These are phyloP conservation scores for Eucalyptus leucophloia DNA, from an alignment of 345 rosid genomes.

Conservation along the genomic window DNA sequence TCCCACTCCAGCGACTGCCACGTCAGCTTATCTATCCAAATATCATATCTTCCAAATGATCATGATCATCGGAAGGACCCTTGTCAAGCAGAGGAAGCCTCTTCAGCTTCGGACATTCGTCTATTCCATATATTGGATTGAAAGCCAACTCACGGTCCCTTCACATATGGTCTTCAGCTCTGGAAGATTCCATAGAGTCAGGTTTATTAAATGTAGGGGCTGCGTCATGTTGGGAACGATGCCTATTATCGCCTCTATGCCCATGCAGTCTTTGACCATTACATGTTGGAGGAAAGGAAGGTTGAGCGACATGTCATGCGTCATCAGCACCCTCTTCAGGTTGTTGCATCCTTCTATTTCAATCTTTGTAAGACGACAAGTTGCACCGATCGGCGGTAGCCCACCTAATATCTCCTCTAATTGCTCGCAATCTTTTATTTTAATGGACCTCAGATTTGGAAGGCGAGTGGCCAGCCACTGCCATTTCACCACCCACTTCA, in stretches of 20 bases:
- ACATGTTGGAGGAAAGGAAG: background rate
- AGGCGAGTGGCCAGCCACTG: background rate
- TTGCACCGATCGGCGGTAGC: rapidly evolving
- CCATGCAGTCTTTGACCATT: rapidly evolving
- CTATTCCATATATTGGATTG: rapidly evolving
- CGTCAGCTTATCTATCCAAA: background rate
- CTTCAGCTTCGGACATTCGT: rapidly evolving
- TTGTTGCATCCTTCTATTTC: rapidly evolving
- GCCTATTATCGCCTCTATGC: background rate
- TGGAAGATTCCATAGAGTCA: rapidly evolving
- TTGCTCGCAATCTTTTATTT: rapidly evolving
- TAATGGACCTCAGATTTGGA: background rate
- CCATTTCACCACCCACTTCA: background rate
- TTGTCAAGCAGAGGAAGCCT: background rate
- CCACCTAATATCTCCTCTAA: slow-evolving; percentile 4
- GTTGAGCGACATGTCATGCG: rapidly evolving
- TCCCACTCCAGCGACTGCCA: background rate
- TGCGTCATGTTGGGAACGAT: background rate
- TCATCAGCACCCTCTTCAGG: background rate
- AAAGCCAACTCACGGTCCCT: background rate
- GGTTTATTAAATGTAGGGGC: rapidly evolving
- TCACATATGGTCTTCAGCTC: background rate
- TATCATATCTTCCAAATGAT: rapidly evolving
- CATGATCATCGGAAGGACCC: rapidly evolving
- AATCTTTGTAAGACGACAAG: rapidly evolving